Evolutionary conservation across 257 asterid species (phyloP).

Genomic region (Jaltomata sinuosa): DNA sequence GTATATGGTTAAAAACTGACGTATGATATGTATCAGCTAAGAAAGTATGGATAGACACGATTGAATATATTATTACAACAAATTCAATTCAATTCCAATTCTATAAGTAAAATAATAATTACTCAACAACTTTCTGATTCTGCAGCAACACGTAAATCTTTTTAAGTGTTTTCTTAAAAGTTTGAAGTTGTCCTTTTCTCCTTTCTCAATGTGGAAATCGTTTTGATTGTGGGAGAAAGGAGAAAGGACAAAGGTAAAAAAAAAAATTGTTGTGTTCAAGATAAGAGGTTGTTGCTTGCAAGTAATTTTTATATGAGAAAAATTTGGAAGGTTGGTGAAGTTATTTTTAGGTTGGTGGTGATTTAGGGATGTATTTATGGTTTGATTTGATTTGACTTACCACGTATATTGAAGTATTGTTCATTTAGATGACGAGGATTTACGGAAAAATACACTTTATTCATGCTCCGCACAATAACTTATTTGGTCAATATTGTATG

Average conservation of each 20-base stretch:
- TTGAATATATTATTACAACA: background rate
- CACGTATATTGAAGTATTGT: too few relatives aligned
- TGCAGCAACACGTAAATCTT: background rate
- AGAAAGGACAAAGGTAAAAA: background rate
- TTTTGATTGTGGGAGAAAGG: background rate
- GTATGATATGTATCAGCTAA: conserved; percentile 1
- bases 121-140: background rate
- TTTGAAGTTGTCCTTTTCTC: background rate
- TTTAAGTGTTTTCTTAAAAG: background rate
- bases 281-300: background rate
- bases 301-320: too few relatives aligned
- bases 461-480: too few relatives aligned
- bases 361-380: too few relatives aligned
- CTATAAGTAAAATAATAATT: background rate
- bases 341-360: too few relatives aligned
- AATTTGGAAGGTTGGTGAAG: too few relatives aligned
- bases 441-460: too few relatives aligned
- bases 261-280: background rate
- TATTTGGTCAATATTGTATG: too few relatives aligned
- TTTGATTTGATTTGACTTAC: too few relatives aligned
- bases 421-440: too few relatives aligned
- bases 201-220: background rate
- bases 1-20: background rate
- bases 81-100: background rate
- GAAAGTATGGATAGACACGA: background rate